A percentile compares a stretch with the other conserved stretches of the same genome.
These are phyloP conservation scores for Logfia minima DNA, from an alignment of 129 eudicot genomes.

Conservation along the genomic window DNA sequence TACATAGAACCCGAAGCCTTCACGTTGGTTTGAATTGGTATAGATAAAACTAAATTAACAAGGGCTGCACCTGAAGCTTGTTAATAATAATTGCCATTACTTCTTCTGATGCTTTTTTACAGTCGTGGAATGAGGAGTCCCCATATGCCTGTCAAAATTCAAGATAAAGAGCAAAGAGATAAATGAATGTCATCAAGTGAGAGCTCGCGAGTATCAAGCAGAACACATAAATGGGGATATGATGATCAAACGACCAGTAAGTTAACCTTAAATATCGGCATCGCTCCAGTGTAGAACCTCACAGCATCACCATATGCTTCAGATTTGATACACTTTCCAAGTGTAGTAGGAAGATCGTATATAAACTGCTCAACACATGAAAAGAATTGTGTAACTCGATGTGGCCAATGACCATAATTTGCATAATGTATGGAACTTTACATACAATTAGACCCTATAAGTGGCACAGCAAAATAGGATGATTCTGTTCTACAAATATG, in stretches of 20 bases:
- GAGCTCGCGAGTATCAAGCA: background rate
- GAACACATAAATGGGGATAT: constrained; percentile 14
- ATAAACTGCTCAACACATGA: constrained; percentile 77
- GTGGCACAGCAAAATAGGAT: constrained; percentile 6
- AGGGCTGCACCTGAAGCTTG: constrained; percentile 62
- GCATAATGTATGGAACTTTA: constrained; percentile 23
- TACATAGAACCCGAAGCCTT: constrained; percentile 1
- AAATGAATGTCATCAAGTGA: constrained; percentile 1
- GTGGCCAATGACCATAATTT: constrained; percentile 33
- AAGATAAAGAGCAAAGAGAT: constrained; percentile 21
- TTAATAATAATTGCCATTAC: constrained; percentile 62
- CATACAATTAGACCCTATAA: constrained; percentile 11
- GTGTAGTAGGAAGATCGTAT: constrained; percentile 91
- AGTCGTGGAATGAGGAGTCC: constrained; percentile 89
- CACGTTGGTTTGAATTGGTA: background rate
- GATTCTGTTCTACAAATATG: constrained; percentile 4
- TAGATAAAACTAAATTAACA: constrained; percentile 3
- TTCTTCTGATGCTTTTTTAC: constrained; percentile 90
- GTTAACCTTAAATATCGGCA: constrained; percentile 90
- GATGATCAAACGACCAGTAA: constrained; percentile 18
- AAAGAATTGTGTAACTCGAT: constrained; percentile 43
- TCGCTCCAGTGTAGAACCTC: constrained; percentile 93
- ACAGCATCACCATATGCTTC: constrained; percentile 98
- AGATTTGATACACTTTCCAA: constrained; percentile 84
- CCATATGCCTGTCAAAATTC: constrained; percentile 67